Conservation (phyloP, 192 early-diverging fungal species). For the Mortierella claussenii region DNA sequence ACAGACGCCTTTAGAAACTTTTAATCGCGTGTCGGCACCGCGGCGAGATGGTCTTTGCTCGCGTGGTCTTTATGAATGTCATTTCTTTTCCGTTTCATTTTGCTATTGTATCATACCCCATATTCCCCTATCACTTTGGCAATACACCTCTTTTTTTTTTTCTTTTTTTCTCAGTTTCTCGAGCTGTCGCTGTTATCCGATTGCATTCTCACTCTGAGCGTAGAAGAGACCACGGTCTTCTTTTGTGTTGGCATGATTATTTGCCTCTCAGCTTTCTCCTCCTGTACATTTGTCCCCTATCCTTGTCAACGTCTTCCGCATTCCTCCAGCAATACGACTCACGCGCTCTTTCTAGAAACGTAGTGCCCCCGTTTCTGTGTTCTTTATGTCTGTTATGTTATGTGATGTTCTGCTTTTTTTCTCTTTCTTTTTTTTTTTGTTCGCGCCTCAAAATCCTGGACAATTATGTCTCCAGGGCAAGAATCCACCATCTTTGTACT, state of each 20-base stretch:
- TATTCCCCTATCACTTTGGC: background rate
- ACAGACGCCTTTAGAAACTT: slow-evolving; percentile 26
- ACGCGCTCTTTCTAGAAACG: background rate
- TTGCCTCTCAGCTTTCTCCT: slow-evolving; percentile 33
- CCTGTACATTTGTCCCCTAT: slow-evolving; percentile 38
- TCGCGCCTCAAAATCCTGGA: slow-evolving; percentile 18
- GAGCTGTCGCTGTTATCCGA: background rate
- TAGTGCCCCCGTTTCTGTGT: background rate
- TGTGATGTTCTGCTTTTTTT: slow-evolving; percentile 11
- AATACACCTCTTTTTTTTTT: slow-evolving; percentile 6
- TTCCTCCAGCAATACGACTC: too few species aligned
- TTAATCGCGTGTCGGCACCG: slow-evolving; percentile 8
- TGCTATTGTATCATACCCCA: slow-evolving; percentile 35
- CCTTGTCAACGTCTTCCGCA: too few species aligned
- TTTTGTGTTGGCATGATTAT: slow-evolving; percentile 31
- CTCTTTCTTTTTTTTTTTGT: slow-evolving; percentile 9
- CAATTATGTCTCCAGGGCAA: slow-evolving; percentile 35
- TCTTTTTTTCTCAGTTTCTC: slow-evolving; percentile 2
- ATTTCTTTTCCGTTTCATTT: slow-evolving; percentile 4
- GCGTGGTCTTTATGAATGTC: slow-evolving; percentile 1
- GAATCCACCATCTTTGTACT: slow-evolving; percentile 16
- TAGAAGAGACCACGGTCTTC: slow-evolving; percentile 3
- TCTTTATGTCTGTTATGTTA: slow-evolving; percentile 7
- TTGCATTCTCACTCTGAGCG: slow-evolving; percentile 20
- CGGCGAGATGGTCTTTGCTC: background rate